Percentiles rank a stretch among this genome's conserved stretches.
Conservation (phyloP, 306 rosid genomes). For the Medicago ruthenica region DNA sequence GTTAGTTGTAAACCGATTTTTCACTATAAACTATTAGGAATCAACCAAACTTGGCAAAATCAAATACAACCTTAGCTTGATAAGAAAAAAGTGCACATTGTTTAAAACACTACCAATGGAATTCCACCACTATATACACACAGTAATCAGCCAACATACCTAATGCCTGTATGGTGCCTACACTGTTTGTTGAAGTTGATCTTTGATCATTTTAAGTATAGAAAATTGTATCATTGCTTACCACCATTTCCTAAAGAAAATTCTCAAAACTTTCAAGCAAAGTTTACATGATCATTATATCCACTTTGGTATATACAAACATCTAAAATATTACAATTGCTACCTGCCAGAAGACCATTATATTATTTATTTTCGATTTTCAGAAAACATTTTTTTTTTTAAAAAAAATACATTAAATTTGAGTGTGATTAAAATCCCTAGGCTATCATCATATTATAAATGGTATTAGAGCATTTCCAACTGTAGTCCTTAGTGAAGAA, state of each 20-base stretch:
- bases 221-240: constrained; percentile 28
- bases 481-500: neutral
- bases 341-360: neutral
- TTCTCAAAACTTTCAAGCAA: constrained; percentile 61
- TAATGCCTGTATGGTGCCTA: neutral
- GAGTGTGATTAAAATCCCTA: neutral
- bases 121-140: constrained; percentile 10
- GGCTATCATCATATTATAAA: too few relatives aligned
- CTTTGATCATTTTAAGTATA: constrained; percentile 38
- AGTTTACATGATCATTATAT: constrained; percentile 57
- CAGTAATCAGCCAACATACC: constrained; percentile 40
- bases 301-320: neutral
- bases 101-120: constrained; percentile 19
- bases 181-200: constrained; percentile 36
- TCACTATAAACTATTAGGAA: constrained; percentile 21
- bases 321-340: neutral
- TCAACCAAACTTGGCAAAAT: constrained; percentile 29
- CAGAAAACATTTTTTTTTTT: too few relatives aligned
- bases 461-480: neutral
- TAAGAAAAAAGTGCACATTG: neutral
- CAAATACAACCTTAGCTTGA: constrained; percentile 41
- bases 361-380: neutral
- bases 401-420: too few relatives aligned
- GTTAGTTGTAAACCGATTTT: constrained; percentile 17
- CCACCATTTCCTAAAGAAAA: constrained; percentile 26